These are phyloP conservation scores for Tarenaya hassleriana DNA, from an alignment of 345 rosid genomes.

Conservation along the genomic window DNA sequence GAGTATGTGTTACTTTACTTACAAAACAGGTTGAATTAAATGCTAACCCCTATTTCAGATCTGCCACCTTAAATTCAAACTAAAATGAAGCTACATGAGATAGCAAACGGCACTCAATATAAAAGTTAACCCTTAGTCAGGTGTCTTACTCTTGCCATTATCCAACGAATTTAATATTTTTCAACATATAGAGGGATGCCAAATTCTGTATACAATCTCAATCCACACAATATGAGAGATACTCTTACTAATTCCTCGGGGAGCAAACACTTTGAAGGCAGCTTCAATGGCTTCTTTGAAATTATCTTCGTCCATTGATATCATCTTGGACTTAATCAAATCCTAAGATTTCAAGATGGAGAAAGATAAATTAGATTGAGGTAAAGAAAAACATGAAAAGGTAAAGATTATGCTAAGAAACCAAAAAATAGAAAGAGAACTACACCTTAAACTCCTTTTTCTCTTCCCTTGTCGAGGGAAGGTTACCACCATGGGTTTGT, in stretches of 20 bases:
- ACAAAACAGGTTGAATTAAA: neutral
- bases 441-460: constrained; percentile 81
- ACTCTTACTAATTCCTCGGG: constrained; percentile 85
- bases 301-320: constrained; percentile 76
- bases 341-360: constrained; percentile 45
- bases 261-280: constrained; percentile 83
- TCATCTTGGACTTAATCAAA: constrained; percentile 67
- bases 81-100: too few species aligned
- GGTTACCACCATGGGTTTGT: constrained; percentile 53
- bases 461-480: constrained; percentile 88
- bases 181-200: too few species aligned
- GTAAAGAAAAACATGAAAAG: constrained; percentile 15
- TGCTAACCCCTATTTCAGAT: too few species aligned
- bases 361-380: constrained; percentile 20
- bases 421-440: constrained; percentile 7
- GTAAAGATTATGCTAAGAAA: constrained; percentile 12
- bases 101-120: neutral
- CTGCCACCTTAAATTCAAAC: too few species aligned
- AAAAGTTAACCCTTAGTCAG: too few species aligned
- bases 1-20: neutral
- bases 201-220: too few species aligned
- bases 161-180: too few species aligned
- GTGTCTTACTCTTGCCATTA: too few species aligned
- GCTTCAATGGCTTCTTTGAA: constrained; percentile 90
- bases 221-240: constrained; percentile 8